Evolutionary conservation across 2,329 filamentous ascomycete species (phyloP), one percentile per base, ranked within the genome.

Genomic region (Colletotrichum musae): DNA sequence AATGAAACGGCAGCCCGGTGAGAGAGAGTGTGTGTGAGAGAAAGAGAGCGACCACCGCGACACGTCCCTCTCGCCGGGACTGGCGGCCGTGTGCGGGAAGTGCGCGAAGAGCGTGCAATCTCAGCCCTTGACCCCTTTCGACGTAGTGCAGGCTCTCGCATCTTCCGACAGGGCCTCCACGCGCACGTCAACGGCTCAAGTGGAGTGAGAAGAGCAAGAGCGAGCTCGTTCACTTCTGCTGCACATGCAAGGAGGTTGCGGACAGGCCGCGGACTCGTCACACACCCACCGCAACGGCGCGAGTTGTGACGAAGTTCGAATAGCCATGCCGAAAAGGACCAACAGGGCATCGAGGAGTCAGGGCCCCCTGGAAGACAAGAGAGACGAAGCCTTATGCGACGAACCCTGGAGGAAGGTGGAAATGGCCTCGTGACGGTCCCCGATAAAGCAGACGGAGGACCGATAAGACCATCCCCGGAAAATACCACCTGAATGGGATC

Each of bases 1-100:
- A 60, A 69, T 69, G 62, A 69, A 66, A 69, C 50, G 62, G 51
- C 62, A 66, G 62, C 43, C 66, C 56, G 66, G 61, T 51, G 61
- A 56, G 65, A 41, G 66, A 24, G 54, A 36, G 32, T 36, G 32
- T 36, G 32, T 36, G 32, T 36, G 61, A 45, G 61, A 56, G 65
- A 41, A 61, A 24, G 61, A 61, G 48, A 59, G 9, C 9, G 9
- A 26, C 47, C 41, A 64, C 16, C 36, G 48, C 56, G 39, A 48
- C 51, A 45, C 60, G 47, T 50, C 47, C 18, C 12, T 21, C 18
- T n/a, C 6, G 26, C 12, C 43, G 16, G 32, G 28, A 51, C 45
- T 32, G 12, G 59, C 41, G 45, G 65, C 36, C 45, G 61, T 10
- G 32, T 36, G 32, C 10, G 32, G 32, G 32, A 36, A 10, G 48